phyloP scores from a whole-genome alignment of 2,329 filamentous ascomycete species.

The Colletotrichum orbiculare region DNA sequence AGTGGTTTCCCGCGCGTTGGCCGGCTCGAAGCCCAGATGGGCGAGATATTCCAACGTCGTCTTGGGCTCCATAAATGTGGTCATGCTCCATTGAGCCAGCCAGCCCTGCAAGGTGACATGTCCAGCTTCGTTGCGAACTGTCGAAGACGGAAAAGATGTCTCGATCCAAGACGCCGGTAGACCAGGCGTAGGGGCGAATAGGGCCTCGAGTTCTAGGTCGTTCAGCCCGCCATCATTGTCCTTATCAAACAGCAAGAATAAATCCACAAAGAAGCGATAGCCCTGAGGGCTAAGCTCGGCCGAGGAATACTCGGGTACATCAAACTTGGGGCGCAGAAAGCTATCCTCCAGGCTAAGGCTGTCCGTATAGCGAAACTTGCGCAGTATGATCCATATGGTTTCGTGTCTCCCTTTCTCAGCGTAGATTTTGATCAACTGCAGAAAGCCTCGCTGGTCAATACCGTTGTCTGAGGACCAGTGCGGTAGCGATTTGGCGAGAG shows the following conservation, averaged over 20 bases:
- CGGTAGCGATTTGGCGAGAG: conserved; percentile 77
- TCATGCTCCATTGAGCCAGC: conserved; percentile 99
- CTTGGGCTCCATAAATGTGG: conserved; percentile 94
- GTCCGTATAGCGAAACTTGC: conserved; percentile 96
- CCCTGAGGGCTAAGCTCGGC: conserved; percentile 94
- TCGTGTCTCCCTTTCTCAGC: conserved; percentile 97
- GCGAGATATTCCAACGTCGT: conserved; percentile 96
- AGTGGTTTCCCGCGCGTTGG: conserved; percentile 79
- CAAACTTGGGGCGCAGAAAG: conserved; percentile 93
- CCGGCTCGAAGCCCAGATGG: conserved; percentile 92
- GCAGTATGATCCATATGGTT: conserved; percentile 96
- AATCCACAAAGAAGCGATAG: conserved; percentile 96
- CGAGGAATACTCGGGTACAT: conserved; percentile 91
- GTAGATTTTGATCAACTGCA: conserved; percentile 94
- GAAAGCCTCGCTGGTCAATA: conserved; percentile 84
- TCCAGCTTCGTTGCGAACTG: conserved; percentile 93
- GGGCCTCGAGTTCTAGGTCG: conserved; percentile 81
- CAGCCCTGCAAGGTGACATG: conserved; percentile 97
- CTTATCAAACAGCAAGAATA: conserved; percentile 95
- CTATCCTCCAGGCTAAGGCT: conserved; percentile 90
- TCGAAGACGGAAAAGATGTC: conserved; percentile 89
- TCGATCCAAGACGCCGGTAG: conserved; percentile 89
- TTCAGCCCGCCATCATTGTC: conserved; percentile 97
- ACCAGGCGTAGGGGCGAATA: conserved; percentile 94
- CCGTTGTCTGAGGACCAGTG: conserved; percentile 73